Base-by-base conservation (phyloP, 768 basidiomycete species). In the Filobasidium wieringae region DNA sequence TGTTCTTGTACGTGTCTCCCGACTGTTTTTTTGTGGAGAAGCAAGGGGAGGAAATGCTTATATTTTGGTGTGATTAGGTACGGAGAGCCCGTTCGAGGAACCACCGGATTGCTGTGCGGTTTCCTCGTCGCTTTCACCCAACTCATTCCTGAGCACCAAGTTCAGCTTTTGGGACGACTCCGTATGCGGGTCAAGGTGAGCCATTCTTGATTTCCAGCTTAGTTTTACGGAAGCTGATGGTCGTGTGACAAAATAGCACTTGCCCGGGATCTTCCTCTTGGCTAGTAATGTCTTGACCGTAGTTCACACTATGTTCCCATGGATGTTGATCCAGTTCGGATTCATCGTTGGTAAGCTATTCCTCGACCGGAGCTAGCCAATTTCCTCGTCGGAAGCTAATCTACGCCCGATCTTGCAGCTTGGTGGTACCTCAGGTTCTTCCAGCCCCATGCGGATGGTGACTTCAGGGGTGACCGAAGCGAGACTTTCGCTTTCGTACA, bases 381-480 rank as follows among this genome's bases (percentile, higher is more conserved):
- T 40, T n/a, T n/a, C n/a, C n/a, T n/a, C n/a, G n/a, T n/a, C n/a
- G n/a, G n/a, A n/a, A n/a, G n/a, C n/a, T n/a, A n/a, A n/a, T n/a
- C n/a, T n/a, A n/a, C 36, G 36, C n/a, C 11, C 36, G 11, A 9
- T 37, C n/a, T n/a, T 37, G n/a, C n/a, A 47, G 49, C 86, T 31
- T 99, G 90, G 87, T 79, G 88, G 54, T 99, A 95, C 75, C 81
- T 99, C 32, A 84, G 95, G 34, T 97, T 99, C 78, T 90, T 96
- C 79, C 97, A 97, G 77, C 84, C 86, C 72, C 86, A 85, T 67
- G 76, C 80, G 51, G 72, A 72, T 4, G 78, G 78, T 32, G 80
- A 82, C 4, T 75, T 77, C 63, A 86, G 93, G 66, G 95, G 95
- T 19, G 95, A 99, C 71, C 78, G 91, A 62, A 89, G 87, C 74